Evolutionary conservation across 164 flowering plant genomes (phyloP), one percentile per base, ranked within the genome.

Genomic region (Liriodendron chinense): DNA sequence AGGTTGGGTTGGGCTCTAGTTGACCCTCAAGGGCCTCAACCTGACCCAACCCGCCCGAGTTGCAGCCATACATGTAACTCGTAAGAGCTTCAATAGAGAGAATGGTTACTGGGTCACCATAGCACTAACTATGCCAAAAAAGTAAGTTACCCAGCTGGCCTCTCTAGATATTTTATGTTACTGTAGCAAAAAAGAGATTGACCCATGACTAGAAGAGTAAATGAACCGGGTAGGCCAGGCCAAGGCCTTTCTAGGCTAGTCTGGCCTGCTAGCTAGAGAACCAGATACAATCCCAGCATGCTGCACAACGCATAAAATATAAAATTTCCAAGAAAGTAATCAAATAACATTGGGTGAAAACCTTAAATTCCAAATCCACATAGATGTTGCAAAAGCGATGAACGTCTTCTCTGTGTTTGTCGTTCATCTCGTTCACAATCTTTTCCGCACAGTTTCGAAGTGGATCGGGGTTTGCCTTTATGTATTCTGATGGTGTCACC

Each of bases 381-480:
- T 79, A 93, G 71, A 93, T 78, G 75, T 84, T 87, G 89, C 92
- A 92, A 79, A 93, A 91, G 68, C 98, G 97, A 47, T 78, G 78
- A 65, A 95, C 81, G 78, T 95, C 98, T 81, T 93, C 92, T 79
- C 77, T 77, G 75, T 85, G 88, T 66, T 92, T 83, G 49, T 85
- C 71, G 79, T 95, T 95, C 64, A 93, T 89, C 82, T 95, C 96
- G 79, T 81, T 79, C 62, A 90, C 91, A 63, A 95, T 79, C 68
- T 78, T 84, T 73, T 87, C 91, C 21, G 98, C 98, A 86, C 66
- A 83, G 78, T 89, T 87, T 72, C 98, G 80, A 66, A 95, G 94
- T 22, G 98, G 98, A 84, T 95, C 98, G 21, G 98, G 97, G 48
- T 20, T 79, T 72, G 98, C 95, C 78, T 70, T 81, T 76, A 70